phyloP scores from a whole-genome alignment of 805 yeast species.

The Kregervanrija pseudodelftensis region DNA sequence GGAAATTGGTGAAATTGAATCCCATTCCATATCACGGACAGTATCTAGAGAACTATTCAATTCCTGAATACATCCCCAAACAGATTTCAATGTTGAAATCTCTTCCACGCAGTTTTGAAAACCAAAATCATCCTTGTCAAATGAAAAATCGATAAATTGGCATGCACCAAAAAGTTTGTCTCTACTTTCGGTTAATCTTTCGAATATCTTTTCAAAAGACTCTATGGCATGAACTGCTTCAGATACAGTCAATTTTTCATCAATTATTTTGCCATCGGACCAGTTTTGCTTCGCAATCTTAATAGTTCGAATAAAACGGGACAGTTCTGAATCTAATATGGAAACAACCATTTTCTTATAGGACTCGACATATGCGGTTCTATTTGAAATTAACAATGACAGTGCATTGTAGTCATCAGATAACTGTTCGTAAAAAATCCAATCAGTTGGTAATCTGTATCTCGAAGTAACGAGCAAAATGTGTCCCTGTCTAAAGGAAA shows the following conservation, averaged over 20 bases:
- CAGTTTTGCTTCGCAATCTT: slow-evolving; percentile 34
- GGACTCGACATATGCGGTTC: slow-evolving; percentile 12
- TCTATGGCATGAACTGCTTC: slow-evolving; percentile 36
- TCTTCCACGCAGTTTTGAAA: slow-evolving; percentile 37
- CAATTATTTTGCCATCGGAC: slow-evolving; percentile 40
- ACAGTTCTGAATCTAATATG: slow-evolving; percentile 35
- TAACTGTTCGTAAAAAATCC: slow-evolving; percentile 61
- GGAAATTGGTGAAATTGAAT: slow-evolving; percentile 34
- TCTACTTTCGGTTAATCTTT: slow-evolving; percentile 8
- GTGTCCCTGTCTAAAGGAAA: slow-evolving; percentile 24
- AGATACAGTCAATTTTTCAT: slow-evolving; percentile 34
- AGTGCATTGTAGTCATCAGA: slow-evolving; percentile 40
- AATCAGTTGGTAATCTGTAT: slow-evolving; percentile 40
- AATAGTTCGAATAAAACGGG: slow-evolving; percentile 28
- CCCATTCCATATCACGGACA: slow-evolving; percentile 43
- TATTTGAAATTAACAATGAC: slow-evolving; percentile 31
- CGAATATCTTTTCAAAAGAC: slow-evolving; percentile 16
- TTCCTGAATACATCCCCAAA: slow-evolving; percentile 56
- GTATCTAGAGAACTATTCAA: slow-evolving; percentile 41
- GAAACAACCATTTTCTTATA: slow-evolving; percentile 37
- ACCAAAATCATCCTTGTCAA: slow-evolving; percentile 13
- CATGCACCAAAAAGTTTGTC: slow-evolving; percentile 28
- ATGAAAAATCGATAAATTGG: slow-evolving; percentile 22
- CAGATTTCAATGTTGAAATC: slow-evolving; percentile 45
- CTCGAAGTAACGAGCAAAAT: slow-evolving; percentile 30